phyloP scores from a whole-genome alignment of 495 filamentous ascomycete genomes.

The Corynascus novoguineensis region DNA sequence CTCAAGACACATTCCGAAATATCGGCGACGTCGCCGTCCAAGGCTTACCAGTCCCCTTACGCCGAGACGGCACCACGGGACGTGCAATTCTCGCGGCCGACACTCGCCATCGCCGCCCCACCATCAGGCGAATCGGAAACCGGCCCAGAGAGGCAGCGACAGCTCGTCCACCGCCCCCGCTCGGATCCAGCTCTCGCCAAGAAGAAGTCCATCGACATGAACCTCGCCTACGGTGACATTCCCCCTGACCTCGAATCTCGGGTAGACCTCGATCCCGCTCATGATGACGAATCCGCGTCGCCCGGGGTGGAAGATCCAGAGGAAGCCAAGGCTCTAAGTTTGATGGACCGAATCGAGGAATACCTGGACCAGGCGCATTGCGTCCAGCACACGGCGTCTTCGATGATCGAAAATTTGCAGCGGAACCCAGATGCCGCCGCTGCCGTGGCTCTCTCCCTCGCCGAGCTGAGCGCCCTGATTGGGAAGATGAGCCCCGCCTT shows the following conservation, averaged over 20 bases:
- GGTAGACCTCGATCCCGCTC: slow-evolving; percentile 38
- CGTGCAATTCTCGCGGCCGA: slow-evolving; percentile 35
- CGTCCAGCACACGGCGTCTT: slow-evolving; percentile 72
- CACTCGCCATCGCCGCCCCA: slow-evolving; percentile 29
- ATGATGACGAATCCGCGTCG: slow-evolving; percentile 11
- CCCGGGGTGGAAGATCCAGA: slow-evolving; percentile 34
- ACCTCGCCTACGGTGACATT: slow-evolving; percentile 75
- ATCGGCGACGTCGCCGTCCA: slow-evolving; percentile 37
- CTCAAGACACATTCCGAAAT: slow-evolving; percentile 43
- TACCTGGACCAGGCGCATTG: slow-evolving; percentile 82
- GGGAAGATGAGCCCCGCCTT: slow-evolving; percentile 82
- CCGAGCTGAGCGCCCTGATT: slow-evolving; percentile 77
- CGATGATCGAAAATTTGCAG: slow-evolving; percentile 82
- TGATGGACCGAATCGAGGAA: slow-evolving; percentile 63
- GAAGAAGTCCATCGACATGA: slow-evolving; percentile 69
- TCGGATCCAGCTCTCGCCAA: slow-evolving; percentile 40
- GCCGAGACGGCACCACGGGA: slow-evolving; percentile 39
- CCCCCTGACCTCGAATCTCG: slow-evolving; percentile 49
- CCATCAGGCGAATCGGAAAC: not conserved
- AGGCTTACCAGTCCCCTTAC: slow-evolving; percentile 38
- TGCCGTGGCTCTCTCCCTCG: slow-evolving; percentile 86
- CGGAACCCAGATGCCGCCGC: slow-evolving; percentile 90
- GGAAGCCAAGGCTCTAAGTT: slow-evolving; percentile 56
- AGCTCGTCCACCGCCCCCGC: slow-evolving; percentile 33
- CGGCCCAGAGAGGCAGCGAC: slow-evolving; percentile 13